phyloP scores from a whole-genome alignment of 192 early-diverging fungal species.

The Fimicolochytrium jonesii region DNA sequence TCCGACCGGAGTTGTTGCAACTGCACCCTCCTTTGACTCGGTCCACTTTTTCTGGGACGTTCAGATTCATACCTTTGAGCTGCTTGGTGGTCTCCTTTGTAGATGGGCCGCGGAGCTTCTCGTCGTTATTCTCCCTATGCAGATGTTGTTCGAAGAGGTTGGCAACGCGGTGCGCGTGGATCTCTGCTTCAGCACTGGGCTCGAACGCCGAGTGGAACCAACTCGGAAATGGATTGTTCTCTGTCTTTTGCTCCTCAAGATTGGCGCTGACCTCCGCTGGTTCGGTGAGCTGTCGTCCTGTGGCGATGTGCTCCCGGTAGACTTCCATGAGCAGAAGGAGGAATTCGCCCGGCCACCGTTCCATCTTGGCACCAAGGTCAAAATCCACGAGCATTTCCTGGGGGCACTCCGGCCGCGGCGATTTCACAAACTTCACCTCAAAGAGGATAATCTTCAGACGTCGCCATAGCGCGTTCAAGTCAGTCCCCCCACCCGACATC shows the following conservation, averaged over 20 bases:
- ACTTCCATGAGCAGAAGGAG: neutral
- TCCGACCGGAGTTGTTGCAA: too few species aligned
- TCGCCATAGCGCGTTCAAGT: neutral
- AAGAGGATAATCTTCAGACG: neutral
- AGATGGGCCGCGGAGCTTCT: too few species aligned
- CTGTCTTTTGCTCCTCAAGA: neutral
- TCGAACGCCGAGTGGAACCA: neutral
- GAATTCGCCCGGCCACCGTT: neutral
- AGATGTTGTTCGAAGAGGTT: too few species aligned
- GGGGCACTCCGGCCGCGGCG: neutral
- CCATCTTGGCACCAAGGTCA: neutral
- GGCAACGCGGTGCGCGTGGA: too few species aligned
- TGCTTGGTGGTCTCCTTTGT: too few species aligned
- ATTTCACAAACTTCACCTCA: neutral
- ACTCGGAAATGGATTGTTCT: neutral
- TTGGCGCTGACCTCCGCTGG: neutral
- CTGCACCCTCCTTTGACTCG: too few species aligned
- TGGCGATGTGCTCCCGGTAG: neutral
- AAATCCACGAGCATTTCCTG: neutral
- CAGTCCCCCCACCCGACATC: too few species aligned
- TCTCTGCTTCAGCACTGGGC: neutral
- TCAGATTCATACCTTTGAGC: too few species aligned
- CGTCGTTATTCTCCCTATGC: too few species aligned
- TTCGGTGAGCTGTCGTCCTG: neutral
- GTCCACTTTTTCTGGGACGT: too few species aligned